Conservation (phyloP, 1,139 yeast species). For the Oligophagozyma castellii region DNA sequence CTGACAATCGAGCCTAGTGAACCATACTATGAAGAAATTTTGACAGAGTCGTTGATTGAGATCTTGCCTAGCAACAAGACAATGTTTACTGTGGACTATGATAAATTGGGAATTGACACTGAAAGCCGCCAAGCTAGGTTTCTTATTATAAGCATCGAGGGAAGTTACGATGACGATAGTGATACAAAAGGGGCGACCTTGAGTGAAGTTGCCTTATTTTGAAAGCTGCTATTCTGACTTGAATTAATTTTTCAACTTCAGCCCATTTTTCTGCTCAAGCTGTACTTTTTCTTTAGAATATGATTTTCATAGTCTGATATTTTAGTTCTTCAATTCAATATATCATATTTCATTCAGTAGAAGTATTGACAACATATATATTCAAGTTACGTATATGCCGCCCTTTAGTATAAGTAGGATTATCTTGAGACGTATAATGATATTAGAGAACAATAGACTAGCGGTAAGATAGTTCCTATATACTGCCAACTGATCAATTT, state of each 20-base stretch:
- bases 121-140: slow-evolving; percentile 27
- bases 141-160: slow-evolving; percentile 38
- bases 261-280: neutral
- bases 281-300: neutral
- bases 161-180: slow-evolving; percentile 30
- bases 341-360: no score
- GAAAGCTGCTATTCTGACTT: slow-evolving; percentile 2
- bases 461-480: no score
- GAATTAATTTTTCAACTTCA: neutral
- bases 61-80: slow-evolving; percentile 39
- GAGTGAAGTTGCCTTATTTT: slow-evolving; percentile 30
- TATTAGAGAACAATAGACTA: no score
- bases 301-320: neutral
- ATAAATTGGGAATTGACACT: slow-evolving; percentile 6
- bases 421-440: no score
- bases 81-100: slow-evolving; percentile 25
- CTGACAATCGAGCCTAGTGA: slow-evolving; percentile 30
- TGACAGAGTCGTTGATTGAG: slow-evolving; percentile 23
- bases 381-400: no score
- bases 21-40: slow-evolving; percentile 30
- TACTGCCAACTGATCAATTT: no score
- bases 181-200: slow-evolving; percentile 44
- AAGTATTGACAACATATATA: no score
- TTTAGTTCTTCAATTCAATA: no score
- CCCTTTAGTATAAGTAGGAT: no score